These are phyloP conservation scores for Gelatoporia subvermispora DNA, from an alignment of 768 basidiomycete species.

Conservation along the genomic window DNA sequence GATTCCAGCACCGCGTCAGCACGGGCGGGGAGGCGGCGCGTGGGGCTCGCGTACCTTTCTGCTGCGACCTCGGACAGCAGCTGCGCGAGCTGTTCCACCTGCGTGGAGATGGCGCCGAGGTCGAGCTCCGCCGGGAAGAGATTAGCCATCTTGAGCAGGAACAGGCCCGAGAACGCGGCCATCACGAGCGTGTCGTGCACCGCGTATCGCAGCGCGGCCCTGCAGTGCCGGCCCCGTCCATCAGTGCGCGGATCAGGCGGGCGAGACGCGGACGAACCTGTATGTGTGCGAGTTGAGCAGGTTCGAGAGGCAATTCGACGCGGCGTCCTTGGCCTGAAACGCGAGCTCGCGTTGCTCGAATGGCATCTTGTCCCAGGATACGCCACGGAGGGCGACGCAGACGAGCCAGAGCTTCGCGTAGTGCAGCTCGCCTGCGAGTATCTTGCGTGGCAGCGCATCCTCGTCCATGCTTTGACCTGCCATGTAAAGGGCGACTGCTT, in stretches of 20 bases:
- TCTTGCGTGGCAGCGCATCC: constrained; percentile 78
- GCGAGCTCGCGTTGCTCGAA: constrained; percentile 93
- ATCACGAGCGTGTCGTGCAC: constrained; percentile 92
- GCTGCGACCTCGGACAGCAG: constrained; percentile 90
- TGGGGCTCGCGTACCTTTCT: constrained; percentile 51
- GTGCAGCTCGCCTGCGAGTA: constrained; percentile 83
- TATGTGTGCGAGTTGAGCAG: constrained; percentile 80
- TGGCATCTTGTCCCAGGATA: constrained; percentile 94
- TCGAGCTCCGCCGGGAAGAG: constrained; percentile 86
- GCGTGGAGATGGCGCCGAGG: constrained; percentile 64
- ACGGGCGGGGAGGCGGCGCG: not conserved
- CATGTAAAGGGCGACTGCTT: not conserved
- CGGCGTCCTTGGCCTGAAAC: constrained; percentile 93
- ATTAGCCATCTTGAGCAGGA: constrained; percentile 91
- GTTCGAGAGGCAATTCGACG: constrained; percentile 77
- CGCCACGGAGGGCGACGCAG: constrained; percentile 86
- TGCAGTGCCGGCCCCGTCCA: constrained; percentile 30
- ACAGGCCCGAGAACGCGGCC: constrained; percentile 86
- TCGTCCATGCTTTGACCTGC: constrained; percentile 79
- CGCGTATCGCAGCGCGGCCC: constrained; percentile 86
- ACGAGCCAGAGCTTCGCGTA: constrained; percentile 95
- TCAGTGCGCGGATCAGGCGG: not conserved
- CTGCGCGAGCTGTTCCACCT: constrained; percentile 89
- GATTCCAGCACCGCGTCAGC: not conserved
- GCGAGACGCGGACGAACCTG: constrained; percentile 42